Base-by-base conservation (phyloP, 2,329 filamentous ascomycete species). In the Ceratocystis colombiana region DNA sequence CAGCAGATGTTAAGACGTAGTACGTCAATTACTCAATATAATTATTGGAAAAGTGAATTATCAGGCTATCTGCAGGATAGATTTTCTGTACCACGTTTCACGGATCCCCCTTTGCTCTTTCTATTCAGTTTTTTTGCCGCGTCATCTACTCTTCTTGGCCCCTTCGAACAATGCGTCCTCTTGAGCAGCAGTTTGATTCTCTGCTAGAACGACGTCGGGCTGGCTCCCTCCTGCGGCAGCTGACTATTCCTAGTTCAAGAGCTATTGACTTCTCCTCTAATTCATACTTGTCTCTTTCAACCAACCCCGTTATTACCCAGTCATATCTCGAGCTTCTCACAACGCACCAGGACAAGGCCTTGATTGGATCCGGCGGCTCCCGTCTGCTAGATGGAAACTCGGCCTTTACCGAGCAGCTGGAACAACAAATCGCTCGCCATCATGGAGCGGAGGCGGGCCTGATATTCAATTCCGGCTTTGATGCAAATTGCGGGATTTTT, bases 261-360 rank as follows among this genome's bases (percentile, higher is more conserved):
- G 6, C 37, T 25, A 83, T 86, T 62, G 90, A 95, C 75, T 88
- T 95, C 72, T 86, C 87, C 25, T 92, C 89, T 72, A 87, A 91
- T 73, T 84, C 83, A 66, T 88, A 94, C 73, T 89, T 96, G 67
- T 90, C 91, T 62, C 86, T 92, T 5, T 86, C 89, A 0, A 73
- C 72, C 2, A 73, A 76, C 44, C 72, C 74, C 0, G 73, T 72
- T 15, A 65, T 83, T 6, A 86, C 88, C 75, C n/a, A 59, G n/a
- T 53, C 62, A 7, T 68, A 57, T n/a, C 25, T 57, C 80, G 85
- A 72, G 86, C 83, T 6, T 92, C 86, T 72, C 79, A 93, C 20
- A 66, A 69, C 1, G 70, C 73, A 0, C 69, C 80, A 10, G 70
- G 17, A 41, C 6, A 8, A 15, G 10, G 45, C 70, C 1, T 69